These are phyloP conservation scores for Mycena rebaudengoi DNA, from an alignment of 768 basidiomycete species.

Conservation along the genomic window DNA sequence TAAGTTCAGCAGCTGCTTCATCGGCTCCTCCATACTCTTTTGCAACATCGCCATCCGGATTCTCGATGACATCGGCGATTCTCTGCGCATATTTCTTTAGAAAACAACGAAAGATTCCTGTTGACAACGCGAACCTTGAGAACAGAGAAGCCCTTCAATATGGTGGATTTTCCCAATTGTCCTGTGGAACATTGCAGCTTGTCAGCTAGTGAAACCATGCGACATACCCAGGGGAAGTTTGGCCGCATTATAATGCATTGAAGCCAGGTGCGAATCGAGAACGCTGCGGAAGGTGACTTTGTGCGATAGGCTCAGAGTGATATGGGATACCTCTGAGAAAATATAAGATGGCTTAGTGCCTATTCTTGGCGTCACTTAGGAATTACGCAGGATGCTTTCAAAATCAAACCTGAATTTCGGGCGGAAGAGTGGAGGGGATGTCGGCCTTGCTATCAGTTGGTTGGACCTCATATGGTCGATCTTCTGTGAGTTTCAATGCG, in stretches of 20 bases:
- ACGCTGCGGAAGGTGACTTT: not conserved
- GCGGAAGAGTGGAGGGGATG: not conserved
- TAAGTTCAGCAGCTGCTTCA: not conserved
- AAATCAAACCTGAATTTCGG: not conserved
- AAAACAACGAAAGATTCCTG: no score
- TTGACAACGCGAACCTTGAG: not conserved
- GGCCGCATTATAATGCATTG: slow-evolving; percentile 6
- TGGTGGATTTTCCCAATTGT: not conserved
- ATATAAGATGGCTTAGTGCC: not conserved
- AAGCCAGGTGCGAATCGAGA: not conserved
- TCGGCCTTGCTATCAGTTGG: not conserved
- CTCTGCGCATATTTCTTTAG: no score
- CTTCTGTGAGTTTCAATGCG: not conserved
- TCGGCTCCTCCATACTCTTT: not conserved
- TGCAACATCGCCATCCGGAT: not conserved
- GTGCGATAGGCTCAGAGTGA: not conserved
- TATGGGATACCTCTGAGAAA: not conserved
- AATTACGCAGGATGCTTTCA: not conserved
- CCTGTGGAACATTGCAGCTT: no score
- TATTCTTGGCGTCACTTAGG: not conserved
- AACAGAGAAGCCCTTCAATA: slow-evolving; percentile 2
- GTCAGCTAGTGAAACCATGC: not conserved
- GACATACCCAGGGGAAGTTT: not conserved
- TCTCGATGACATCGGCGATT: slow-evolving; percentile 11
- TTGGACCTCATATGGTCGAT: slow-evolving; percentile 2